Evolutionary conservation across 768 basidiomycete species (phyloP), one percentile per base, ranked within the genome.

Genomic region (Boletus insuetus): DNA sequence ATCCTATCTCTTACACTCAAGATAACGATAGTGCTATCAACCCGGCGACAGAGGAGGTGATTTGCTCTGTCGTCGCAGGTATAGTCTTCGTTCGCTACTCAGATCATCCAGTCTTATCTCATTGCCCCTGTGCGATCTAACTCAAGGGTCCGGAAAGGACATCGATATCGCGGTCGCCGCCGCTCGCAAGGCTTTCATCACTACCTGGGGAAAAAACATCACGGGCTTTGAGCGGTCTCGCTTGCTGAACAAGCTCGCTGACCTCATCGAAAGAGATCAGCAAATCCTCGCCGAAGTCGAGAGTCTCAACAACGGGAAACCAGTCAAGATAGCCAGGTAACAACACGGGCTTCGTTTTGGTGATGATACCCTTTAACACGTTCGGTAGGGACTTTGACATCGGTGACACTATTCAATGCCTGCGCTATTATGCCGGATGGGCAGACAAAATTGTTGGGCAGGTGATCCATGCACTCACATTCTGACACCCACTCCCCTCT

Each of bases 371-470:
- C 46, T 46, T 48, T 58, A 46, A 54, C 58, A 41, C 19, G 1
- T 29, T 54, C 46, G 35, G 0, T 59, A 91, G 90, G 68, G 89
- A 91, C 67, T 85, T 82, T 58, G 91, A 94, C 68, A 87, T 94
- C 39, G 84, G 82, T 39, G 91, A 93, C 66, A 86, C 77, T 56
- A 74, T 92, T 19, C 83, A 83, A 61, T 91, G 89, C 65, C 73
- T 93, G 49, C 80, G 91, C 47, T 97, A 98, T 74, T 97, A 94
- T 67, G 95, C 93, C 38, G 95, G 95, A 22, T 95, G 90, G 89
- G 91, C 92, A 10, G 95, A 98, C 76, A 98, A 98, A 75, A 86
- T 97, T 48, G 74, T 79, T 24, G 96, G 97, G 20, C 85, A 95
- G 82, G 88, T 87, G 59, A 61, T n/a, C 40, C 35, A 41, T 34